phyloP scores from a whole-genome alignment of 768 basidiomycete species.

The Lyophyllum atratum region DNA sequence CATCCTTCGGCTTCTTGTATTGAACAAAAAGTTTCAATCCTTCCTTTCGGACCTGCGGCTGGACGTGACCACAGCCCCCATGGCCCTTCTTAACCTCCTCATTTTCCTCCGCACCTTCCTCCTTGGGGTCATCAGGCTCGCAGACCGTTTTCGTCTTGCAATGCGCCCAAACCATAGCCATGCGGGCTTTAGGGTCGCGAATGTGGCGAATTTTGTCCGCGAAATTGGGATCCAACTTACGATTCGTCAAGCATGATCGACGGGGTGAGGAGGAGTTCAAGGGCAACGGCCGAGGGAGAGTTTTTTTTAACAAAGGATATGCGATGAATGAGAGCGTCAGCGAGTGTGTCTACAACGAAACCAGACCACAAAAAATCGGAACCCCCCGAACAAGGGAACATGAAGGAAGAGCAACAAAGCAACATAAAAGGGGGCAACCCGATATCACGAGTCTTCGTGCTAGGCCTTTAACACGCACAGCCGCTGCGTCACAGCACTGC shows the following conservation, averaged over 20 bases:
- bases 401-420: slow-evolving; percentile 28
- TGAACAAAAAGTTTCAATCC: slow-evolving; percentile 93
- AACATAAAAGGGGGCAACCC: slow-evolving; percentile 62
- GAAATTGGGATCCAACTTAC: slow-evolving; percentile 83
- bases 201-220: slow-evolving; percentile 86
- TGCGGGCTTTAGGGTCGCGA: slow-evolving; percentile 83
- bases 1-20: slow-evolving; percentile 93
- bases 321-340: slow-evolving; percentile 69
- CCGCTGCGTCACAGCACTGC: slow-evolving; percentile 73
- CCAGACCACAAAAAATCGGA: slow-evolving; percentile 23
- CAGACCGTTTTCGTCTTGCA: slow-evolving; percentile 90
- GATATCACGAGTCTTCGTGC: slow-evolving; percentile 58
- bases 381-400: slow-evolving; percentile 27
- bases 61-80: slow-evolving; percentile 94
- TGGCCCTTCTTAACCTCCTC: slow-evolving; percentile 88
- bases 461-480: slow-evolving; percentile 55
- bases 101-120: slow-evolving; percentile 72
- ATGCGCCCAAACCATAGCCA: slow-evolving; percentile 82
- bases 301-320: slow-evolving; percentile 43
- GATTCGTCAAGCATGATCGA: slow-evolving; percentile 23
- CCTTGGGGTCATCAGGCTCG: slow-evolving; percentile 86
- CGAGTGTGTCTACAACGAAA: slow-evolving; percentile 43
- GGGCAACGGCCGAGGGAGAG: slow-evolving; percentile 14
- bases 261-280: slow-evolving; percentile 29
- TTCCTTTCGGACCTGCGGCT: slow-evolving; percentile 91